A percentile compares a stretch with the other conserved stretches of the same genome.
phyloP scores from a whole-genome alignment of 495 filamentous ascomycete genomes.

The Neurospora sp. region DNA sequence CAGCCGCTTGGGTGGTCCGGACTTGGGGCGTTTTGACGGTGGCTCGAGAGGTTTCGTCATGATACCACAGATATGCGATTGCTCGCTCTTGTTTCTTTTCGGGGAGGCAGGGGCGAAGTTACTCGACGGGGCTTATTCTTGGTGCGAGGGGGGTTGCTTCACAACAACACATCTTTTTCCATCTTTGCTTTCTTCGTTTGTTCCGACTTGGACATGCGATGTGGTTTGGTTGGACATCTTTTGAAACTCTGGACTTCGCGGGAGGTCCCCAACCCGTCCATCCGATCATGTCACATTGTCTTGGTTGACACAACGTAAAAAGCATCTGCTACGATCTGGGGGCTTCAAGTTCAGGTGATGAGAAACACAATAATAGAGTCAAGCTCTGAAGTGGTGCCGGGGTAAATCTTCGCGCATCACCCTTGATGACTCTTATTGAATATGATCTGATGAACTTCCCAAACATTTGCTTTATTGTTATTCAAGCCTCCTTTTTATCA shows the following conservation, averaged over 20 bases:
- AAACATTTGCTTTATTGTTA: conserved; percentile 5
- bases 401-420: conserved; percentile 25
- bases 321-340: conserved; percentile 7
- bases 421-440: conserved; percentile 70
- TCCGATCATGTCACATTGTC: conserved; percentile 21
- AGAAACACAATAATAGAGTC: conserved; percentile 92
- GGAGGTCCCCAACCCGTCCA: conserved; percentile 26
- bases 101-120: conserved; percentile 46
- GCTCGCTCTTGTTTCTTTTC: conserved; percentile 35
- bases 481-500: neutral
- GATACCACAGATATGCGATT: conserved; percentile 98
- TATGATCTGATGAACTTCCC: conserved; percentile 87
- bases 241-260: conserved; percentile 37
- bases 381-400: conserved; percentile 83
- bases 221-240: neutral
- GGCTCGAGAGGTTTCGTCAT: conserved; percentile 66
- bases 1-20: conserved; percentile 29
- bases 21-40: conserved; percentile 28
- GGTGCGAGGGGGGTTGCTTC: conserved; percentile 72
- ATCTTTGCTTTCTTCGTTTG: conserved; percentile 18
- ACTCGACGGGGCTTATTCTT: conserved; percentile 99
- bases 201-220: conserved; percentile 17
- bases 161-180: conserved; percentile 11
- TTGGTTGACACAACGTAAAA: conserved; percentile 5
- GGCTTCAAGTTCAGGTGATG: conserved; percentile 79